These are phyloP conservation scores for Carex cristatella DNA, from an alignment of 176 grass and related monocot species.

Conservation along the genomic window DNA sequence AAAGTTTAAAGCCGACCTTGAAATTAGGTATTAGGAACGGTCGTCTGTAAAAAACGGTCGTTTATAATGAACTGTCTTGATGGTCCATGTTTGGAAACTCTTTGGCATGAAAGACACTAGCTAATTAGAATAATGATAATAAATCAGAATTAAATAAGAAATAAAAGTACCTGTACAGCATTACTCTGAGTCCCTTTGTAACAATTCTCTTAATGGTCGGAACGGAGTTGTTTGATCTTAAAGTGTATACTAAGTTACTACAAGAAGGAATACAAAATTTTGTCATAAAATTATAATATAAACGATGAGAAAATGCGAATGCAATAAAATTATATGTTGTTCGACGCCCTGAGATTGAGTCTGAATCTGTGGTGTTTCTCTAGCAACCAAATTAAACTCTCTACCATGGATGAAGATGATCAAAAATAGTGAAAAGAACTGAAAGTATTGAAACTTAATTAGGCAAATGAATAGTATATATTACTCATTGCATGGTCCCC, in stretches of 20 bases:
- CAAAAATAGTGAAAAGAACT: background rate
- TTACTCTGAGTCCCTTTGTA: conserved; percentile 6
- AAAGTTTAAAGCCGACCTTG: no score
- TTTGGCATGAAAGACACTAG: background rate
- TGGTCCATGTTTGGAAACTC: background rate
- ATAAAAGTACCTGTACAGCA: conserved; percentile 26
- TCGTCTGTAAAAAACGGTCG: no score
- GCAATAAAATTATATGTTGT: background rate
- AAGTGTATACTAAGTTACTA: background rate
- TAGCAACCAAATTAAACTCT: background rate
- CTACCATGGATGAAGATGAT: background rate
- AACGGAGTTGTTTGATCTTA: background rate
- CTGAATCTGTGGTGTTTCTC: background rate
- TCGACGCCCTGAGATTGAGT: background rate
- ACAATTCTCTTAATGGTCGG: conserved; percentile 22
- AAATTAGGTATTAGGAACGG: no score
- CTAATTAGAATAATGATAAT: background rate
- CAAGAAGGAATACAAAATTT: background rate
- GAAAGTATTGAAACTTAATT: background rate
- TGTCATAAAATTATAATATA: background rate
- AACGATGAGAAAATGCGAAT: background rate
- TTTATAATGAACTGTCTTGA: no score
- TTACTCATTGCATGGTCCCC: conserved; percentile 18
- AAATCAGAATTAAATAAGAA: background rate
- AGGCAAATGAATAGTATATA: background rate